phyloP scores from a whole-genome alignment of 176 grass and related monocot genomes.

The Carex kokanica region DNA sequence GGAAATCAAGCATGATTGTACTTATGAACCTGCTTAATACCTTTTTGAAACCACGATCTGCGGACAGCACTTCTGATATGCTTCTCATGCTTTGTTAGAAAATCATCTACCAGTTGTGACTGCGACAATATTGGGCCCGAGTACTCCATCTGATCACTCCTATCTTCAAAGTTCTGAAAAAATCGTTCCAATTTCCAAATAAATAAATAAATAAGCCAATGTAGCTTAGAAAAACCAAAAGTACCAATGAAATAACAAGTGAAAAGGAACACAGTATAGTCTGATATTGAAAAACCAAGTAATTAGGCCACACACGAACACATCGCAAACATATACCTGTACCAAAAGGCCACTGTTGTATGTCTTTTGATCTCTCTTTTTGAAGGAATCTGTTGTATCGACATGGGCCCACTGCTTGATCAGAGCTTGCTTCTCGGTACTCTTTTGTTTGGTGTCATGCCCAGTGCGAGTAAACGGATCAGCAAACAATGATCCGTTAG shows the following conservation, averaged over 20 bases:
- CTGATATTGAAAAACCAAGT: conserved; percentile 27
- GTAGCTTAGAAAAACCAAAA: background rate
- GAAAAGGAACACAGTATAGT: conserved; percentile 15
- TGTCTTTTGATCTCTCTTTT: conserved; percentile 28
- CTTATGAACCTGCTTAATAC: conserved; percentile 26
- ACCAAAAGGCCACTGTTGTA: conserved; percentile 31
- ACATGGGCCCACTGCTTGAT: conserved; percentile 73
- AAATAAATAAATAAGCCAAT: background rate
- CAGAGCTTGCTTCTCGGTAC: conserved; percentile 50
- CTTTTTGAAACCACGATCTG: conserved; percentile 73
- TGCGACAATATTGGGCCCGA: conserved; percentile 62
- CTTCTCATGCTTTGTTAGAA: conserved; percentile 71
- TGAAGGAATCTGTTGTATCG: conserved; percentile 34
- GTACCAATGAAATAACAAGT: background rate
- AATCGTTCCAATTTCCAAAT: background rate
- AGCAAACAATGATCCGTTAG: conserved; percentile 52
- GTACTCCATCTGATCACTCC: conserved; percentile 45
- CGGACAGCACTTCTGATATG: conserved; percentile 51
- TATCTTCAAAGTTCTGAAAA: conserved; percentile 51
- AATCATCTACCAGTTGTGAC: conserved; percentile 59
- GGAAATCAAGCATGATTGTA: background rate
- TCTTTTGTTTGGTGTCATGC: conserved; percentile 32
- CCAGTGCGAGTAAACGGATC: conserved; percentile 51
- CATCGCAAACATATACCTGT: background rate
- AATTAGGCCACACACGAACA: background rate